Base-by-base conservation (phyloP, 2,329 filamentous ascomycete genomes). In the Colletotrichum spinosum region DNA sequence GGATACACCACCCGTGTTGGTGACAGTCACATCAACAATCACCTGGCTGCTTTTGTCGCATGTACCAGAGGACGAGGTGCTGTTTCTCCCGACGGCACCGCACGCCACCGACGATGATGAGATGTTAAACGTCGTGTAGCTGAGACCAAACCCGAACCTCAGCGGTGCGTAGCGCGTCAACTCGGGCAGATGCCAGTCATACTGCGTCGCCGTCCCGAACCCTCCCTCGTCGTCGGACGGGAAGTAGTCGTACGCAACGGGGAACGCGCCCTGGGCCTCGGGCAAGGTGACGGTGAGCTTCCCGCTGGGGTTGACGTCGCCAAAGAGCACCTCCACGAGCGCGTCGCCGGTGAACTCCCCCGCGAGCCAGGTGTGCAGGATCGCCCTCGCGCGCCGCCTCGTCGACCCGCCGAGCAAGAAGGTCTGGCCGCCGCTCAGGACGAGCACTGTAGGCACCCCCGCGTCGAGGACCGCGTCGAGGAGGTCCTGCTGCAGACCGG, bases 211-310 rank as follows among this genome's bases (percentile, higher is more conserved):
- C 0, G 88, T 86, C 0, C 80, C 80, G 67, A 91, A 86, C 64
- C 84, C 81, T 39, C 88, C 75, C 59, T 83, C 84, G 75, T 91
- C 89, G 69, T 88, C 84, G 3, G 83, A 83, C 0, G 81, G 81
- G 74, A 92, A 90, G 72, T 90, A 84, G 37, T 90, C 85, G 75
- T 92, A 91, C 73, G 91, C 89, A 59, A 90, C 83, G 57, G 89
- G 90, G 5, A 74, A 69, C 9, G 79, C 74, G n/a, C 79, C 74
- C 5, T 77, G 71, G 3, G 72, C 75, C 78, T 83, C 83, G 0
- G 82, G 83, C 76, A 85, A 83, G 2, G 80, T 82, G 10, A 85
- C 79, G 0, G 75, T 74, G 9, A 76, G 67, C 56, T 76, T 76
- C n/a, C 73, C 74, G 49, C 74, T 76, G 1, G 88, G 88, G 71